Evolutionary conservation across 1,284 basidiomycete genomes (phyloP), one percentile per base, ranked within the genome.

Genomic region (Trametes versicolor): DNA sequence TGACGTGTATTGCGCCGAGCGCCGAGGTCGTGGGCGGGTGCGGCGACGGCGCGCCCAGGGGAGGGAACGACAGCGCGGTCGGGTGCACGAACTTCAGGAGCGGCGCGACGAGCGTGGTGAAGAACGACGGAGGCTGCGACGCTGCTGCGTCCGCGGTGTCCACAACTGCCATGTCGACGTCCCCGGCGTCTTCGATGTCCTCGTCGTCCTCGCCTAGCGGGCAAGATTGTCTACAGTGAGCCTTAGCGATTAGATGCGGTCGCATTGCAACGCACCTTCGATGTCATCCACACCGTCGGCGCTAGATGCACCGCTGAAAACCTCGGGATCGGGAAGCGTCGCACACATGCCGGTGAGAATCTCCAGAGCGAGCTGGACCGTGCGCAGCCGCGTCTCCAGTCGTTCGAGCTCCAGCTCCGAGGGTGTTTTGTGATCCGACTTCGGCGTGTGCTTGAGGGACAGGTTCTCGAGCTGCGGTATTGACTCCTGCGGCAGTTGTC

Each of bases 1-100:
- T 85, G 56, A 95, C 83, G 75, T 97, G 95, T 51, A 97, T 87
- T 1, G 90, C 86, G 65, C 90, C 87, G 43, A 97, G 85, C 8
- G 84, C 90, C 12, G 94, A 93, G 0, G 95, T 96, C 15, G 90
- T 95, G 1, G 94, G 95, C 49, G 93, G 93, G 75, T 96, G 93
- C 17, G 84, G 80, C 0, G 93, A 94, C 6, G 86, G 85, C 4
- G 84, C 75, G 23, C 85, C 83, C 13, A 87, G 78, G 0, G 93
- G 92, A n/a, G 91, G 87, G 79, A 95, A 96, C 4, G 94, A 96
- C 32, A 95, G 83, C 0, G 83, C 74, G 0, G 91, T 93, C 1
- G 93, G 93, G 45, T 87, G 87, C 48, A 90, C 82, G 39, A 96
- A 85, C 2, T 82, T 73, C 9, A 93, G 80, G 15, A 96, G 83